Evolutionary conservation across 495 filamentous ascomycete species (phyloP).

Genomic region (Penicillium dipodomyicola): DNA sequence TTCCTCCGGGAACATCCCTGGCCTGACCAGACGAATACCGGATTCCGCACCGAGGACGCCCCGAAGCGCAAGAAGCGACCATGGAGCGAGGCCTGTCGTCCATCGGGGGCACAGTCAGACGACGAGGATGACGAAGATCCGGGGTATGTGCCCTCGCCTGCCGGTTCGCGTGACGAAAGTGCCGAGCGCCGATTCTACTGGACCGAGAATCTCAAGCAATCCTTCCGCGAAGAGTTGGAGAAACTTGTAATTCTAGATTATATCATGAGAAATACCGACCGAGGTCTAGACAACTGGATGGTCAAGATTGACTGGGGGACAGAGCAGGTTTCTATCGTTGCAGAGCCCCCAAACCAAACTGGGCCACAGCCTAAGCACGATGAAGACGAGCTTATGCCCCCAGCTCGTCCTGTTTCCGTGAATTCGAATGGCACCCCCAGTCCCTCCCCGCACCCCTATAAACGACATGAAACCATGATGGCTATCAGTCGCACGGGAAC

Average conservation of each 20-base stretch:
- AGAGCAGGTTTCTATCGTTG: conserved; percentile 78
- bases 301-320: conserved; percentile 87
- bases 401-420: conserved; percentile 56
- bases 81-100: conserved; percentile 86
- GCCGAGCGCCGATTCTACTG: conserved; percentile 65
- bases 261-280: conserved; percentile 98
- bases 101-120: conserved; percentile 61
- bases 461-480: conserved; percentile 79
- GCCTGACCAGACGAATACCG: conserved; percentile 88
- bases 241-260: conserved; percentile 98
- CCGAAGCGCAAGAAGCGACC: conserved; percentile 67
- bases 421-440: conserved; percentile 37
- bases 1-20: conserved; percentile 94
- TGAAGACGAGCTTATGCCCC: conserved; percentile 52
- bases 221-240: conserved; percentile 91
- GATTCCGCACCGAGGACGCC: conserved; percentile 67
- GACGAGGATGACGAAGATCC: conserved; percentile 72
- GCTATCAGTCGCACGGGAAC: conserved; percentile 62
- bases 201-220: conserved; percentile 85
- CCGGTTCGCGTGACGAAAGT: conserved; percentile 46
- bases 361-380: conserved; percentile 40
- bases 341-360: conserved; percentile 73
- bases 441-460: conserved; percentile 62
- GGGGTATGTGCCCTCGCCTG: conserved; percentile 42
- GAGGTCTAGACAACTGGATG: conserved; percentile 99